A percentile compares a stretch with the other conserved stretches of the same genome.
Conservation (phyloP, 1,284 basidiomycete species). For the Dichomitus squalens region DNA sequence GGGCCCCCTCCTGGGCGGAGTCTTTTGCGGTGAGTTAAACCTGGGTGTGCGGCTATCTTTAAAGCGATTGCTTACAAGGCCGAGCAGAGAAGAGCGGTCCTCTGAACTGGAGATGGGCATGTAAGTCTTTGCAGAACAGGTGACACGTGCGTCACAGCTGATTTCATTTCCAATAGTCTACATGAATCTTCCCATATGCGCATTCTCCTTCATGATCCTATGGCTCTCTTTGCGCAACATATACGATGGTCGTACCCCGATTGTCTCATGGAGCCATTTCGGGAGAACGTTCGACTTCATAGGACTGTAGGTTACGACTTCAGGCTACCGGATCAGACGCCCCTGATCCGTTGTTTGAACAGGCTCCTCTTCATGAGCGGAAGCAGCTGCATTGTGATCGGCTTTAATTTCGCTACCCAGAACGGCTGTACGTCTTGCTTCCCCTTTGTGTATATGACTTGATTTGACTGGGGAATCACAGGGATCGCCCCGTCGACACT, state of each 20-base stretch:
- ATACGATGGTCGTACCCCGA: conserved; percentile 43
- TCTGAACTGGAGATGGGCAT: conserved; percentile 78
- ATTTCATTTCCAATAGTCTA: conserved; percentile 47
- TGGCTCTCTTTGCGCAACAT: conserved; percentile 59
- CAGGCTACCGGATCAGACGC: conserved; percentile 9
- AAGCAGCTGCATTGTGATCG: conserved; percentile 73
- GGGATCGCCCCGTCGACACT: conserved; percentile 66
- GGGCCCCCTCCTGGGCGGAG: conserved; percentile 75
- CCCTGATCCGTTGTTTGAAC: conserved; percentile 20
- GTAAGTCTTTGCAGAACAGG: conserved; percentile 46
- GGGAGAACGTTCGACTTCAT: conserved; percentile 67
- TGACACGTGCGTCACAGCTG: neutral
- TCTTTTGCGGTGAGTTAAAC: conserved; percentile 69
- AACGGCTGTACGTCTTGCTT: conserved; percentile 59
- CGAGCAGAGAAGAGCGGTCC: conserved; percentile 23
- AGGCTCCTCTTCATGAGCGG: conserved; percentile 75
- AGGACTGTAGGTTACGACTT: conserved; percentile 59
- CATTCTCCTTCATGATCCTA: conserved; percentile 59
- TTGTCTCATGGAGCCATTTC: conserved; percentile 59
- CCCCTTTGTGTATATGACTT: conserved; percentile 3
- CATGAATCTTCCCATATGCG: conserved; percentile 77
- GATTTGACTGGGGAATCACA: conserved; percentile 32
- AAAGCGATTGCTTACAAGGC: neutral
- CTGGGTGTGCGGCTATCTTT: no score
- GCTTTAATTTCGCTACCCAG: conserved; percentile 72